These are phyloP conservation scores for Huntiella savannae DNA, from an alignment of 2,329 filamentous ascomycete genomes.

Conservation along the genomic window DNA sequence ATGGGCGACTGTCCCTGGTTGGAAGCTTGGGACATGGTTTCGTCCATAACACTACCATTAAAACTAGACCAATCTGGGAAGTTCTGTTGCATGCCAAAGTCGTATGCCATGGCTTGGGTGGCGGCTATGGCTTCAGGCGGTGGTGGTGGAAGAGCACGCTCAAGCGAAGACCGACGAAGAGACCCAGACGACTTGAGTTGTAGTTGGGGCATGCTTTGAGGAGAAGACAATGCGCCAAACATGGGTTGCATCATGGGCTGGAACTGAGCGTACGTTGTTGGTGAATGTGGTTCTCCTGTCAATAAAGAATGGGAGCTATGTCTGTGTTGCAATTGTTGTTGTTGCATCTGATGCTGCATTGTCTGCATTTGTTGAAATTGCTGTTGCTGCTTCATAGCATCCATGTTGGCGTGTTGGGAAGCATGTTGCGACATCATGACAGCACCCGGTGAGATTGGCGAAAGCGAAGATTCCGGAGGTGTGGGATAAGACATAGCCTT, in stretches of 20 bases:
- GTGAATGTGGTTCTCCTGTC: constrained; percentile 14
- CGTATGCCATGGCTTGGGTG: constrained; percentile 23
- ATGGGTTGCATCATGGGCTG: constrained; percentile 17
- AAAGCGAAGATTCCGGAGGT: constrained; percentile 15
- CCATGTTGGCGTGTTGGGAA: constrained; percentile 17
- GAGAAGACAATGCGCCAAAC: constrained; percentile 9
- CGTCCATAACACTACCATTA: constrained; percentile 19
- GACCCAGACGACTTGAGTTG: constrained; percentile 16
- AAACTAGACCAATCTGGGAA: constrained; percentile 26
- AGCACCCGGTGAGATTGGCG: constrained; percentile 13
- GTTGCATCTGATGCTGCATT: constrained; percentile 14
- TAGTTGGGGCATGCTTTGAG: constrained; percentile 15
- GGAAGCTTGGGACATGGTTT: constrained; percentile 11
- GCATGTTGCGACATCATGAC: constrained; percentile 15
- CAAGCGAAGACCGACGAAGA: constrained; percentile 14
- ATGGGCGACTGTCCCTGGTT: constrained; percentile 2
- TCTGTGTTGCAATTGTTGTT: constrained; percentile 12
- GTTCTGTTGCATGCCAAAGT: constrained; percentile 22
- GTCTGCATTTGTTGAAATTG: constrained; percentile 13
- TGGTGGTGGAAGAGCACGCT: constrained; percentile 20
- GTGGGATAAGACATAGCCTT: constrained; percentile 15
- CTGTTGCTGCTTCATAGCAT: constrained; percentile 16
- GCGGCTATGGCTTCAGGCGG: constrained; percentile 10
- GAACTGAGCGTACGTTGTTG: constrained; percentile 17
- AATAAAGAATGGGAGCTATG: constrained; percentile 13